phyloP scores from a whole-genome alignment of 2,329 filamentous ascomycete genomes.

The Epichloe hybrida region DNA sequence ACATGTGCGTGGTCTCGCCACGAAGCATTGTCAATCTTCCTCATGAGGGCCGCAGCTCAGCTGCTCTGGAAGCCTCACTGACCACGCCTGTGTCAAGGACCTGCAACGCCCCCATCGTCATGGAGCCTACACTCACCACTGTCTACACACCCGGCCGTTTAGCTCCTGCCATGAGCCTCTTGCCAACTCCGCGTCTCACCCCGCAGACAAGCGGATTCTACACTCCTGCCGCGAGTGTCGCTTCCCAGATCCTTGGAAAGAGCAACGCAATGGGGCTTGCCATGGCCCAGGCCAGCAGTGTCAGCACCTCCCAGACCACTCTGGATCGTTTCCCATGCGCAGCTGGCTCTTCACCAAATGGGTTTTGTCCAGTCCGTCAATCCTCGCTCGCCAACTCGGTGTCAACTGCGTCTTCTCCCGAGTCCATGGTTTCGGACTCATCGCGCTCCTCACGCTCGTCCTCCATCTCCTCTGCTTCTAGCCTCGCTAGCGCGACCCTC shows the following conservation, averaged over 20 bases:
- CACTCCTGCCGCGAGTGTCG: constrained; percentile 46
- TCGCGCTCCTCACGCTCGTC: constrained; percentile 50
- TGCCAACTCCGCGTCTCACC: constrained; percentile 46
- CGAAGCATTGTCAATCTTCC: constrained; percentile 31
- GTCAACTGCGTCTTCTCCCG: constrained; percentile 50
- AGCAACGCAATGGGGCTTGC: constrained; percentile 46
- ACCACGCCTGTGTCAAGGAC: constrained; percentile 27
- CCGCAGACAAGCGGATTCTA: constrained; percentile 41
- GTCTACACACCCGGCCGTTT: constrained; percentile 31
- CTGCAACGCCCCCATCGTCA: constrained; percentile 14
- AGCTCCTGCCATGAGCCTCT: constrained; percentile 38
- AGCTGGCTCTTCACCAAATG: constrained; percentile 38
- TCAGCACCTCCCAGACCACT: constrained; percentile 29
- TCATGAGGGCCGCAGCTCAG: constrained; percentile 20
- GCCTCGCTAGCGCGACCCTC: constrained; percentile 44
- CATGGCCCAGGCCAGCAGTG: constrained; percentile 39
- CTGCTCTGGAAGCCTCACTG: constrained; percentile 25
- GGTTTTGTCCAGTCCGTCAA: constrained; percentile 36
- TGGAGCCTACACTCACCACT: constrained; percentile 34
- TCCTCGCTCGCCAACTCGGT: constrained; percentile 50
- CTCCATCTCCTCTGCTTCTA: constrained; percentile 50
- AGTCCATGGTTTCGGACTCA: constrained; percentile 53
- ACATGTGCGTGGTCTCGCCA: constrained; percentile 25
- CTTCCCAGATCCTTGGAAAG: constrained; percentile 34
- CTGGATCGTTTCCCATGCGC: constrained; percentile 39